Evolutionary conservation across 2,329 filamentous ascomycete genomes (phyloP).

Genomic region (Ceratocystis eucalypticola): DNA sequence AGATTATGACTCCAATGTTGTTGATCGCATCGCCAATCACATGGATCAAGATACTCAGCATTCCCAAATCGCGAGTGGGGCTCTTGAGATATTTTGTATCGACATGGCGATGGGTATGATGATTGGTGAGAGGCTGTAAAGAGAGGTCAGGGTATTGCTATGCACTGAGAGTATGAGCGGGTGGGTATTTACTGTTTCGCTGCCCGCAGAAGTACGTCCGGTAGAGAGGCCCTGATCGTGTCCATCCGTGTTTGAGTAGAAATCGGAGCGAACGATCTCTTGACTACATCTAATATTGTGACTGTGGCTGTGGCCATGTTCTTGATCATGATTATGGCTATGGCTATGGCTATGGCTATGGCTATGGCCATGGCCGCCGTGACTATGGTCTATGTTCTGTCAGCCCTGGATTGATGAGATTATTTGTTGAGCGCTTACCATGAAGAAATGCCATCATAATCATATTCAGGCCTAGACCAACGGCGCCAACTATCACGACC

Average conservation of each 20-base stretch:
- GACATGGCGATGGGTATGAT: slow-evolving; percentile 39
- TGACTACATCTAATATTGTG: slow-evolving; percentile 15
- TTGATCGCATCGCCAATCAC: slow-evolving; percentile 61
- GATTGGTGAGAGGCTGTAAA: slow-evolving; percentile 22
- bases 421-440: slow-evolving; percentile 30
- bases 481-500: slow-evolving; percentile 54
- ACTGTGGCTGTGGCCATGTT: slow-evolving; percentile 21
- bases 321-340: slow-evolving; percentile 21
- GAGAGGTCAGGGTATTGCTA: neutral
- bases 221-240: slow-evolving; percentile 8
- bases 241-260: neutral
- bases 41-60: slow-evolving; percentile 57
- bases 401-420: slow-evolving; percentile 5
- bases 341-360: slow-evolving; percentile 23
- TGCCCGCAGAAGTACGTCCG: neutral
- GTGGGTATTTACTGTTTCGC: neutral
- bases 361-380: slow-evolving; percentile 26
- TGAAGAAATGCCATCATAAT: slow-evolving; percentile 53
- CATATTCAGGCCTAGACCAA: slow-evolving; percentile 54
- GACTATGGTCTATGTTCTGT: slow-evolving; percentile 20
- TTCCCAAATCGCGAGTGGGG: slow-evolving; percentile 48
- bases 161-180: slow-evolving; percentile 19
- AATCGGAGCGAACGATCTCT: too few species aligned
- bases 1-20: slow-evolving; percentile 61
- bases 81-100: slow-evolving; percentile 23